These are phyloP conservation scores for Mycosphaerelloides madeirae DNA, from an alignment of 2,329 filamentous ascomycete genomes.

Conservation along the genomic window DNA sequence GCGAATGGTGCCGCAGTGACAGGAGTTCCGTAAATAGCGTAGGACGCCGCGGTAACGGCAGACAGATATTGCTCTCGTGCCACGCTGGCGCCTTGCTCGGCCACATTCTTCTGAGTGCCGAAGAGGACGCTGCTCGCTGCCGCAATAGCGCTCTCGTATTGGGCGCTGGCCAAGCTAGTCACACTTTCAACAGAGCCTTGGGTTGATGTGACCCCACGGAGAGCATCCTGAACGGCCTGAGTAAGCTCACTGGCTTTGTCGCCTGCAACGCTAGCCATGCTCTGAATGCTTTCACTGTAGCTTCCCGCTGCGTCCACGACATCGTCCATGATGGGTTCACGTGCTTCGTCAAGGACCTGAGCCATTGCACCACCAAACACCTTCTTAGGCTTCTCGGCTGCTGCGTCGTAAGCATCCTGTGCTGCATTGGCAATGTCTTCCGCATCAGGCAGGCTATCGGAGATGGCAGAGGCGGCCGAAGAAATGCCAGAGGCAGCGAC, in stretches of 20 bases:
- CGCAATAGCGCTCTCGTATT: slow-evolving; percentile 53
- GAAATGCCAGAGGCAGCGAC: slow-evolving; percentile 27
- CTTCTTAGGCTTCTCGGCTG: slow-evolving; percentile 34
- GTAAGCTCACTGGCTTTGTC: slow-evolving; percentile 52
- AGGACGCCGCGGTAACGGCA: slow-evolving; percentile 56
- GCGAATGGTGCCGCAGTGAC: slow-evolving; percentile 33
- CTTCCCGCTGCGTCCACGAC: slow-evolving; percentile 40
- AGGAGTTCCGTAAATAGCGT: slow-evolving; percentile 52
- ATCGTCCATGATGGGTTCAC: slow-evolving; percentile 46
- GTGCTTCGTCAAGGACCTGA: slow-evolving; percentile 45
- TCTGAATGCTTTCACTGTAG: slow-evolving; percentile 50
- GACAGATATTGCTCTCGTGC: slow-evolving; percentile 52
- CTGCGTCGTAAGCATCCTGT: slow-evolving; percentile 11
- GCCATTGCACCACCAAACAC: slow-evolving; percentile 54
- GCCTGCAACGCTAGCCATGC: slow-evolving; percentile 48
- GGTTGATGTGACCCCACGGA: slow-evolving; percentile 42
- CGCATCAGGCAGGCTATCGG: slow-evolving; percentile 9
- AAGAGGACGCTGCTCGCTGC: slow-evolving; percentile 56
- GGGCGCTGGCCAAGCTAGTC: slow-evolving; percentile 52
- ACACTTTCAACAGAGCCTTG: slow-evolving; percentile 47
- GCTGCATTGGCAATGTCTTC: slow-evolving; percentile 15
- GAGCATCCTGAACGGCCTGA: slow-evolving; percentile 52
- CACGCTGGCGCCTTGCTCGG: slow-evolving; percentile 46
- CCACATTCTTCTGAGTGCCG: slow-evolving; percentile 41
- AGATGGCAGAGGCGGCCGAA: slow-evolving; percentile 18